Evolutionary conservation across 768 basidiomycete species (phyloP).

Genomic region (Panus rudis): DNA sequence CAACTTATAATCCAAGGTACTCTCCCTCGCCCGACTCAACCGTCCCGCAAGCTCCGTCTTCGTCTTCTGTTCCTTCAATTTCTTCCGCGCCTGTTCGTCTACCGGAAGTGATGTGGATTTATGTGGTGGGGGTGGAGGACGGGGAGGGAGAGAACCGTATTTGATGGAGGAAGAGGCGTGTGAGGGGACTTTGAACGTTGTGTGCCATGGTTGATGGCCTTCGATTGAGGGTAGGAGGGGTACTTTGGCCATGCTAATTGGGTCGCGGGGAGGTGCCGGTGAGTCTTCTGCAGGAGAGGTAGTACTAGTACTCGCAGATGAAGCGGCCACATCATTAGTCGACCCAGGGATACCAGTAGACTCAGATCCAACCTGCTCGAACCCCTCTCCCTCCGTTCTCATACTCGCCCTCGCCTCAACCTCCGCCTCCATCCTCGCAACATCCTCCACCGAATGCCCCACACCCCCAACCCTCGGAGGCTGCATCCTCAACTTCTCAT

Average conservation of each 20-base stretch:
- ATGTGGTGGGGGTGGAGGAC: constrained; percentile 13
- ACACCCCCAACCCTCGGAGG: constrained; percentile 33
- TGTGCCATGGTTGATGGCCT: constrained; percentile 64
- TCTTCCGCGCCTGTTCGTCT: constrained; percentile 34
- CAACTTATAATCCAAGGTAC: constrained; percentile 69
- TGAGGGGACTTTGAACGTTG: constrained; percentile 55
- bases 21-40: constrained; percentile 59
- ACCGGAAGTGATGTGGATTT: too few relatives aligned
- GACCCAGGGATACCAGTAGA: neutral
- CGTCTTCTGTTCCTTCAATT: constrained; percentile 45
- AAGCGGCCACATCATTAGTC: constrained; percentile 4
- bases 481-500: constrained; percentile 53
- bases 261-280: neutral
- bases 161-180: constrained; percentile 48
- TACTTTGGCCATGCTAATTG: constrained; percentile 27
- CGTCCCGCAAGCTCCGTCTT: constrained; percentile 47
- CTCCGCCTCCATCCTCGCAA: constrained; percentile 10
- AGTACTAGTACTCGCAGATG: constrained; percentile 10
- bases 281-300: neutral
- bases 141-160: constrained; percentile 38
- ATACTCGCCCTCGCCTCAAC: too few relatives aligned
- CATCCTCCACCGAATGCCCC: constrained; percentile 6
- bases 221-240: constrained; percentile 48
- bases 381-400: too few relatives aligned
- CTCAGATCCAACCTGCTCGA: neutral